Evolutionary conservation across 179 eudicot genomes (phyloP), one percentile per base, ranked within the genome.

Genomic region (Heliamphora pulchella): DNA sequence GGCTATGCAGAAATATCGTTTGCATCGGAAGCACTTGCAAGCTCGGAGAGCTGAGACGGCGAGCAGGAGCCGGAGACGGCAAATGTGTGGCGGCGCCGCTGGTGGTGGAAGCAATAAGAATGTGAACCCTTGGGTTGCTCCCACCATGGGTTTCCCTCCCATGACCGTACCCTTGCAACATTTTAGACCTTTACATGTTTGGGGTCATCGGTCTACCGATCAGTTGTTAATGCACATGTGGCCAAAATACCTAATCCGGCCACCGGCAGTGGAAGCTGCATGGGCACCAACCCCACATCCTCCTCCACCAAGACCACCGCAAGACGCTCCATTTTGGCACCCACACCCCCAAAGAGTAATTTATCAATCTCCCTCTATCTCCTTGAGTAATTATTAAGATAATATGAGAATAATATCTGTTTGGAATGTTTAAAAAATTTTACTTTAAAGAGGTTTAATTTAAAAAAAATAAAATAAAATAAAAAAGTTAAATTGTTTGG

Each of bases 11-110:
- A 96, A 96, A 86, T 96, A 94, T 75, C 84, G 99, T 53, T 94
- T 98, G 8, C 98, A 96, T 73, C 81, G 94, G 74, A 96, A 94
- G 59, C 98, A 96, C 83, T 83, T 96, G 79, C 87, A 89, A 75
- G 98, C 98, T 0, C 74, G 98, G 79, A 98, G 94, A 85, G 98
- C 97, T 0, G 99, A 92, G 85, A 97, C 99, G 17, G 98, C 96
- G 50, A 92, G 62, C 79, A 92, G 97, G 99, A 94, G 86, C 65
- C 99, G 94, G 8, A 90, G 92, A 76, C 87, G 94, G 62, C 97
- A 93, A 73, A 83, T 91, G 81, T 93, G 93, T 14, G 84, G 92
- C 0, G 89, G 85, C 13, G 48, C 65, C 1, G 72, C 75, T 4
- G 81, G 57, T 64, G 84, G 79, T 5, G 87, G 86, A 44, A 80